Evolutionary conservation across 1,139 yeast species (phyloP).

Genomic region (Debaryomyces robertsiae): DNA sequence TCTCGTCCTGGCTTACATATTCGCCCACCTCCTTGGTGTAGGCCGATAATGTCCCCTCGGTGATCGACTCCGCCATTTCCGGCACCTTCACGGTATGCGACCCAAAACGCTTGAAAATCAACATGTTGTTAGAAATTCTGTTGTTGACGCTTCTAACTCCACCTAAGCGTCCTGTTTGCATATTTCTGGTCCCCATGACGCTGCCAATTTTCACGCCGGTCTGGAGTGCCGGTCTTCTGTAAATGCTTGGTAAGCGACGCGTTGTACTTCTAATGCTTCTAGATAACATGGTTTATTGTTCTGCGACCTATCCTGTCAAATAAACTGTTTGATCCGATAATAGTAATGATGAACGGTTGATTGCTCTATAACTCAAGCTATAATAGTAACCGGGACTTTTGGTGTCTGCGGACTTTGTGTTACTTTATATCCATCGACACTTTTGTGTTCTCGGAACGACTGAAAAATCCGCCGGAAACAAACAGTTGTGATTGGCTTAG

Average conservation of each 20-base stretch:
- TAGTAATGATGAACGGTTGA: neutral
- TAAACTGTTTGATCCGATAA: slow-evolving; percentile 2
- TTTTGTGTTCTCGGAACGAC: slow-evolving; percentile 6
- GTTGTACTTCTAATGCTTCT: slow-evolving; percentile 24
- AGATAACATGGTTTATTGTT: slow-evolving; percentile 22
- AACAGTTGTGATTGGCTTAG: slow-evolving; percentile 6
- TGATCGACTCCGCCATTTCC: slow-evolving; percentile 97
- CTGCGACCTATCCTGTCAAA: slow-evolving; percentile 2
- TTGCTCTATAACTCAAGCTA: slow-evolving; percentile 4
- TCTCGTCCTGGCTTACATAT: slow-evolving; percentile 83
- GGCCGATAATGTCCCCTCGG: slow-evolving; percentile 92
- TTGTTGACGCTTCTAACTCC: slow-evolving; percentile 3
- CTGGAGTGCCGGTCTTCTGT: slow-evolving; percentile 14
- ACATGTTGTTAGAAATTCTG: slow-evolving; percentile 8
- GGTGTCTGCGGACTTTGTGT: slow-evolving; percentile 3
- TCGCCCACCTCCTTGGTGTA: slow-evolving; percentile 86
- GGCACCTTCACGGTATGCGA: slow-evolving; percentile 81
- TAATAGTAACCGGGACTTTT: no score
- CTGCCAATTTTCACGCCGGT: slow-evolving; percentile 14
- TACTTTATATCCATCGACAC: slow-evolving; percentile 1
- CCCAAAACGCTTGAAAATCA: slow-evolving; percentile 40
- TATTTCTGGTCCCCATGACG: slow-evolving; percentile 17
- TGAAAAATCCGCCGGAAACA: slow-evolving; percentile 1
- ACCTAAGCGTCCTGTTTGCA: slow-evolving; percentile 13
- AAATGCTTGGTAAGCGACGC: slow-evolving; percentile 23